Evolutionary conservation across 108 stramenopile species (phyloP), one percentile per base, ranked within the genome.

Genomic region (Stephanodiscus triporus): DNA sequence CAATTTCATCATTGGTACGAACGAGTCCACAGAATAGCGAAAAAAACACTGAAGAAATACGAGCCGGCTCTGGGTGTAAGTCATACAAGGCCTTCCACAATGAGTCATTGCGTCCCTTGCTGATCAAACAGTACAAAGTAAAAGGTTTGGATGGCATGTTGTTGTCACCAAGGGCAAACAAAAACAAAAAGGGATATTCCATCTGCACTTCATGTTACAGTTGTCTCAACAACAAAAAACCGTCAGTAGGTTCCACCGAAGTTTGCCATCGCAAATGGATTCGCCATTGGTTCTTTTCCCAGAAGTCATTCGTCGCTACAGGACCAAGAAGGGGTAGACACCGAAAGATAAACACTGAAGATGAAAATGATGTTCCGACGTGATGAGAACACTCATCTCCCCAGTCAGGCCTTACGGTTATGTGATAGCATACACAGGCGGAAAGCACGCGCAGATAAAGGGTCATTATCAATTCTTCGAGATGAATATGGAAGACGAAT

Each of bases 361-460:
- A 49, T 49, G 16, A 16, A 49, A 19, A n/a, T 16, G n/a, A 49
- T 19, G n/a, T 49, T 19, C 48, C 19, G 48, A 49, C 16, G 48
- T 49, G 16, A 49, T 49, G 48, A 16, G 48, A n/a, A 19, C 48
- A 49, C 19, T 49, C n/a, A 16, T 49, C n/a, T 16, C 48, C 19
- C 48, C 48, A n/a, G 19, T 19, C 16, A 16, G 48, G 19, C 16
- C 48, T 49, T 19, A 49, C 19, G 48, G 48, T 19, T 49, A 49
- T 49, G 48, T 49, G 48, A 49, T 49, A 19, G 48, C 48, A n/a
- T 49, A n/a, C 48, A 49, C 48, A n/a, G 48, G 48, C 19, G 48
- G 48, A 19, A 49, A 49, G 19, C 48, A 49, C 48, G 19, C n/a
- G 48, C 19, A 16, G 16, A 49, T 49, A 16, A 49, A n/a, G 48